Evolutionary conservation across 1,284 basidiomycete species (phyloP), one percentile per base, ranked within the genome.

Genomic region (Farysia itapuensis): DNA sequence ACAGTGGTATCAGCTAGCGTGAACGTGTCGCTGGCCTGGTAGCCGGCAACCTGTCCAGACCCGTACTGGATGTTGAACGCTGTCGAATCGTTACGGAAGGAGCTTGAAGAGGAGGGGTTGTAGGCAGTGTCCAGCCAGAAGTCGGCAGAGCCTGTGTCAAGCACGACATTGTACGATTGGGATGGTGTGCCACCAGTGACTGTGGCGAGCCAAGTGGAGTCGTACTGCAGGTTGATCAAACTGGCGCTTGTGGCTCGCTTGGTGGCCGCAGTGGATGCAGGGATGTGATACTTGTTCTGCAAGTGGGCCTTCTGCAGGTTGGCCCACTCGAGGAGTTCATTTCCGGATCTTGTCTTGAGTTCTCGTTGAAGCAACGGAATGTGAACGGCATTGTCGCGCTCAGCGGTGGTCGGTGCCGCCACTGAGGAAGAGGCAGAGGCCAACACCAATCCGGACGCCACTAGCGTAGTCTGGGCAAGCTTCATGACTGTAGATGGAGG

Each of bases 111-210:
- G 3, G 43, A 31, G 7, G 63, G 52, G 2, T 33, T 15, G 45
- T 53, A 67, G 39, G 44, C 42, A 15, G 40, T 31, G 14, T 33
- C 32, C 37, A 60, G 45, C 60, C 59, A 67, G 22, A 69, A 36
- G 34, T 71, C 68, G 24, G 66, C 35, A 11, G 56, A 60, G 25
- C 68, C 68, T 16, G 68, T 71, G 23, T 71, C 68, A 18, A 71
- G 47, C 9, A 71, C 54, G 11, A 71, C 47, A 15, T 49, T 29
- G 43, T 56, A 59, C 9, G 28, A 4, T 21, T 43, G 26, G 4
- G 58, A 24, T 2, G 58, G 59, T 1, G 64, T 67, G 9, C 68
- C 68, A 11, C 65, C 59, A 2, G 21, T 5, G 29, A 71, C 23
- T 15, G 50, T 15, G n/a, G 68, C 56, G 15, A 54, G 40, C 50